These are phyloP conservation scores for Pulveroboletus frians DNA, from an alignment of 768 basidiomycete genomes.

Conservation along the genomic window DNA sequence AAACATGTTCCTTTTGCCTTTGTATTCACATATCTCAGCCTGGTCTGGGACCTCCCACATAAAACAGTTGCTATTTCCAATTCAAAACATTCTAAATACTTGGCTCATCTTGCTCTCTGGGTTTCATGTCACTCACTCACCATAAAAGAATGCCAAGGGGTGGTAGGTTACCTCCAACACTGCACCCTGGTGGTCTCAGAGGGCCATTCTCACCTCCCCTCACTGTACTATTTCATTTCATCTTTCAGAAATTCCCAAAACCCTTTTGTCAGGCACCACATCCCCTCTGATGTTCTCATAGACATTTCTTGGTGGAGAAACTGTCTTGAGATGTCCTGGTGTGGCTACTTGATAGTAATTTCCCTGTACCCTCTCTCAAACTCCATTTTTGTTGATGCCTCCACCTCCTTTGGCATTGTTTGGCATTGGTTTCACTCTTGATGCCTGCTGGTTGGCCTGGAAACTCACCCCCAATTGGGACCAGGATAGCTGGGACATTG, in stretches of 20 bases:
- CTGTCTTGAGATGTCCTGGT: rapidly evolving
- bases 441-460: conserved; percentile 39
- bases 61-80: not conserved
- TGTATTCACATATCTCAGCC: not conserved
- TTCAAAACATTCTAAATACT: not conserved
- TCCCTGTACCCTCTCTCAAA: not conserved
- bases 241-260: not conserved
- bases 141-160: not conserved
- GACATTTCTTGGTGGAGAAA: not conserved
- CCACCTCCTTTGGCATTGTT: not conserved
- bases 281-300: rapidly evolving
- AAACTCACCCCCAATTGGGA: conserved; percentile 9
- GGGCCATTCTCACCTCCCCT: rapidly evolving
- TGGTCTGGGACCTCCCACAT: not conserved
- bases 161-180: not conserved
- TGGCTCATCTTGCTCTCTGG: not conserved
- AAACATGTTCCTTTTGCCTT: not conserved
- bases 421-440: conserved; percentile 29
- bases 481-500: not conserved
- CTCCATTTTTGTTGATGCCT: not conserved
- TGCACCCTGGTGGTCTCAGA: not conserved
- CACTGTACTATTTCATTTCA: not conserved
- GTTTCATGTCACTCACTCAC: not conserved
- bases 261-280: not conserved
- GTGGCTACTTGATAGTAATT: not conserved